phyloP scores from a whole-genome alignment of 2,329 filamentous ascomycete genomes.

The Helminthosporium solani region DNA sequence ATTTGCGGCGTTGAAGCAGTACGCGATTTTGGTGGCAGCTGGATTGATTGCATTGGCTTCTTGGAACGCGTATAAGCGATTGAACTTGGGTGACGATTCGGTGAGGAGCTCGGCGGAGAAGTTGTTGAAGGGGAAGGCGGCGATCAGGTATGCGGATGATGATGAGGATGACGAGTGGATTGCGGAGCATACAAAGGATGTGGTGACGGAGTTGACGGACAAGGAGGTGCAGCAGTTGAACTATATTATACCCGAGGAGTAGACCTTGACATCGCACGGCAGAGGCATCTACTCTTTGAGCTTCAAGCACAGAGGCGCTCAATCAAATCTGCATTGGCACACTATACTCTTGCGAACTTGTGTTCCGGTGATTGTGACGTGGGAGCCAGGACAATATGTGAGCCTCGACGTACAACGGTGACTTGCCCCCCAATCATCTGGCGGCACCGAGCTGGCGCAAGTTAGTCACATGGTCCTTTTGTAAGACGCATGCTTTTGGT shows the following conservation, averaged over 20 bases:
- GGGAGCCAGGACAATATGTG: background rate
- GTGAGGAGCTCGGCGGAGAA: background rate
- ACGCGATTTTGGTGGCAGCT: conserved; percentile 7
- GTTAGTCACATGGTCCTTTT: background rate
- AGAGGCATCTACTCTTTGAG: too few relatives aligned
- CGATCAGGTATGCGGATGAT: background rate
- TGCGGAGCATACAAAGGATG: background rate
- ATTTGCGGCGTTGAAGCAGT: conserved; percentile 12
- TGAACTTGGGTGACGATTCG: background rate
- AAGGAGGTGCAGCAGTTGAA: background rate
- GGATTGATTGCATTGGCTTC: conserved; percentile 3
- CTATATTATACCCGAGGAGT: conserved; percentile 1
- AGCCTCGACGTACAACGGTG: background rate
- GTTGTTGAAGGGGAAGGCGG: background rate
- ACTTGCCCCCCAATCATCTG: background rate
- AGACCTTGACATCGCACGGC: background rate
- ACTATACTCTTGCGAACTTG: background rate
- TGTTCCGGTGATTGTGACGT: background rate
- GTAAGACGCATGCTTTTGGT: background rate
- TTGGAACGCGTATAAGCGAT: background rate
- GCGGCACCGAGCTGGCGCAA: background rate
- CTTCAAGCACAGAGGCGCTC: too few relatives aligned
- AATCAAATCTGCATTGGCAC: too few relatives aligned
- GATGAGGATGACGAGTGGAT: background rate
- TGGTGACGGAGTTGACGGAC: conserved; percentile 1